Evolutionary conservation across 208 protist species (phyloP).

Genomic region (Acanthamoeba triangularis): DNA sequence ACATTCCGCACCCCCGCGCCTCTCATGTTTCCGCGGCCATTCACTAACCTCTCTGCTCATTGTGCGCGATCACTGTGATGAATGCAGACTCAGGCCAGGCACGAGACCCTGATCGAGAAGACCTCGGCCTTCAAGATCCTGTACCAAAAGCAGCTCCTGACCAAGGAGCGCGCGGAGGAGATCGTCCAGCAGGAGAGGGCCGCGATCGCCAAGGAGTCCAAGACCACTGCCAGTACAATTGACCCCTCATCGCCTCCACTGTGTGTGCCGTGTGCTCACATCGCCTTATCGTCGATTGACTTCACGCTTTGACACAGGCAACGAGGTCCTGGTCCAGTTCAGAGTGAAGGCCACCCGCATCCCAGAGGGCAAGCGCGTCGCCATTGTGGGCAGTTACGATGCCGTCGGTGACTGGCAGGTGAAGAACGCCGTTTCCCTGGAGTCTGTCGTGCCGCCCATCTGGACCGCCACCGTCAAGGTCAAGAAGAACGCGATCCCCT

Average conservation of each 20-base stretch:
- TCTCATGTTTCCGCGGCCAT: not conserved
- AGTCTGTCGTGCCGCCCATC: not conserved
- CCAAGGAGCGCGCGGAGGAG: constrained; percentile 14
- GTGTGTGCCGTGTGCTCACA: too few relatives aligned
- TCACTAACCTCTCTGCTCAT: not conserved
- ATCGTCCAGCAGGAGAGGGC: constrained; percentile 3
- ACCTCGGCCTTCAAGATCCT: constrained; percentile 27
- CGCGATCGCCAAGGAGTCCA: not conserved
- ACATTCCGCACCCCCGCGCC: not conserved
- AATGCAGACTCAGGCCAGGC: not conserved
- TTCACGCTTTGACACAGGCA: not conserved
- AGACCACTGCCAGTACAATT: not conserved
- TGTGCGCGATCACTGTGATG: too few relatives aligned
- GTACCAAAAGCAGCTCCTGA: not conserved
- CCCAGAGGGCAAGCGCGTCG: constrained; percentile 28
- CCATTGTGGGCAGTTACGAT: constrained; percentile 33
- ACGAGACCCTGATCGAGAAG: constrained; percentile 34
- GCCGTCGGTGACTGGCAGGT: constrained; percentile 29
- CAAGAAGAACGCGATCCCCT: constrained; percentile 81
- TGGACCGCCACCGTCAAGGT: constrained; percentile 80
- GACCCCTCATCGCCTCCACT: not conserved
- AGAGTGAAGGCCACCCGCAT: constrained; percentile 56
- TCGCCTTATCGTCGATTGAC: too few relatives aligned
- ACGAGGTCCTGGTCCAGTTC: constrained; percentile 46
- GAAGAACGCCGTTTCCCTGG: not conserved